A percentile compares a stretch with the other conserved stretches of the same genome.
Conservation (phyloP, 2,329 filamentous ascomycete genomes). For the Diaporthe eres region DNA sequence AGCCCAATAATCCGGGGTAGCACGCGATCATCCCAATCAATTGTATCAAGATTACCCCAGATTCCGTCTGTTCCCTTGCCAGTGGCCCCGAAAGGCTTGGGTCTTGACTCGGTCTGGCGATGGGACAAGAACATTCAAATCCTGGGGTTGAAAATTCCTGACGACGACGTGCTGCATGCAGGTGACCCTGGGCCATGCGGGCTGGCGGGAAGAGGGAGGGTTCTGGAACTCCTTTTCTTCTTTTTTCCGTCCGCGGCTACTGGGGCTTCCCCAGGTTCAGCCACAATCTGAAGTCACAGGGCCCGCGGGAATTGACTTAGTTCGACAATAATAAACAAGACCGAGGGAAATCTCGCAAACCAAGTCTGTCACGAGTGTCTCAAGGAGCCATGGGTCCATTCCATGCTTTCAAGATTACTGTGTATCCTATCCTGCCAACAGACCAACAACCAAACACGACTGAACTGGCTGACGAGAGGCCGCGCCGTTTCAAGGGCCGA, state of each 20-base stretch:
- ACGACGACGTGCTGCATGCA: conserved; percentile 28
- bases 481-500: conserved; percentile 16
- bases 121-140: conserved; percentile 2
- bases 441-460: neutral
- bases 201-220: neutral
- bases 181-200: conserved; percentile 20
- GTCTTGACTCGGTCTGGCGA: conserved; percentile 18
- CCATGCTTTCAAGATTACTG: conserved; percentile 8
- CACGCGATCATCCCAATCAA: conserved; percentile 24
- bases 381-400: neutral
- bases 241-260: neutral
- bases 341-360: neutral
- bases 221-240: conserved; percentile 4
- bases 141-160: conserved; percentile 21
- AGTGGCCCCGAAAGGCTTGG: neutral
- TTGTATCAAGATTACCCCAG: conserved; percentile 32
- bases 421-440: neutral
- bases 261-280: conserved; percentile 19
- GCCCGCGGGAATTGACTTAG: neutral
- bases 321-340: neutral
- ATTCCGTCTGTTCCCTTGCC: conserved; percentile 21
- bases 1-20: conserved; percentile 39
- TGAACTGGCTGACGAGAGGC: neutral
- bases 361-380: conserved; percentile 18
- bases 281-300: conserved; percentile 24